Conservation (phyloP, 2,329 filamentous ascomycete species). For the Botrytis medusae region DNA sequence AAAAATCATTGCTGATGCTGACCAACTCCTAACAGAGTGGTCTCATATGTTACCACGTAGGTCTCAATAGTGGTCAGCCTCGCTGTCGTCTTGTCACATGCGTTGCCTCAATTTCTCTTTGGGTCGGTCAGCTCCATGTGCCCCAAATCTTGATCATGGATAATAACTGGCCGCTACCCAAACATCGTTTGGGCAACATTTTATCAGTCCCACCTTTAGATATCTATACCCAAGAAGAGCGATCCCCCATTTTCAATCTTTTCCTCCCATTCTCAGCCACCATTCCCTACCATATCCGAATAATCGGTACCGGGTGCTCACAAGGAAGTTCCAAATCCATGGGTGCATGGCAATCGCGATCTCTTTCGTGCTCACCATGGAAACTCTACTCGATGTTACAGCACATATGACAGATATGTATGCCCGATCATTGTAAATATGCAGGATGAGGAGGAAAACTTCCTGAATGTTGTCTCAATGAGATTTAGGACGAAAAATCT, state of each 20-base stretch:
- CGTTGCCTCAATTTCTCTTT: background rate
- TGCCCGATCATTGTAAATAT: slow-evolving; percentile 4
- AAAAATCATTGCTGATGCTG: background rate
- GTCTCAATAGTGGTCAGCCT: background rate
- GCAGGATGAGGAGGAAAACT: background rate
- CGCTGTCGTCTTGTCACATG: background rate
- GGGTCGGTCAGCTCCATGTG: background rate
- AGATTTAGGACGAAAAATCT: background rate
- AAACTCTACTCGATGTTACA: slow-evolving; percentile 8
- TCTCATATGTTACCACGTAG: background rate
- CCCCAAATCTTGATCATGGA: background rate
- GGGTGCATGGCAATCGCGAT: background rate
- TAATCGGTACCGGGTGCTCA: slow-evolving; percentile 11
- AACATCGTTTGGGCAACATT: background rate
- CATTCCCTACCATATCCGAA: slow-evolving; percentile 4
- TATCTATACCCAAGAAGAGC: background rate
- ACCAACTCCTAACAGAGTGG: background rate
- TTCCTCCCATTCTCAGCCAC: background rate
- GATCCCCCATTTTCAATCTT: background rate
- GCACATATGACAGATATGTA: background rate
- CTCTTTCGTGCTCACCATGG: background rate
- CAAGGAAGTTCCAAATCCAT: slow-evolving; percentile 8
- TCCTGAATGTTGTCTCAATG: background rate
- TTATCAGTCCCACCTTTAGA: background rate
- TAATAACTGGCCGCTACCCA: background rate